A percentile compares a stretch with the other conserved stretches of the same genome.
Conservation (phyloP, 2,329 filamentous ascomycete species). For the Orbilia brochopaga region DNA sequence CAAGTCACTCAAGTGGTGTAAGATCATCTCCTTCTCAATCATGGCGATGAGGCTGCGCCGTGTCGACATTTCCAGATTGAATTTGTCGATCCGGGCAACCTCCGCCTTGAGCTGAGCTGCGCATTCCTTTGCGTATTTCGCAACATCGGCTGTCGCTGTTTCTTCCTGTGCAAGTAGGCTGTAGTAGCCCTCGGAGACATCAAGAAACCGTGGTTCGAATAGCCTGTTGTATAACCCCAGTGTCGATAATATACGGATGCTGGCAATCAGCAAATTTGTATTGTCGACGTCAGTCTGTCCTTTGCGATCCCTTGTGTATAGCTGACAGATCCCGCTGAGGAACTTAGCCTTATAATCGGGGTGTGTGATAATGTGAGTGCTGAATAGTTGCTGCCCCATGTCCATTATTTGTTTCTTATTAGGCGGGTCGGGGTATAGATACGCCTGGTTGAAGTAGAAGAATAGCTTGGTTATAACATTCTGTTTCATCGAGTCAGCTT, state of each 20-base stretch:
- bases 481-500: slow-evolving; percentile 59
- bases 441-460: slow-evolving; percentile 91
- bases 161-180: slow-evolving; percentile 71
- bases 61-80: slow-evolving; percentile 81
- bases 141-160: slow-evolving; percentile 68
- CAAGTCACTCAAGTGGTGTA: slow-evolving; percentile 70
- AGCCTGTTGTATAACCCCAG: slow-evolving; percentile 77
- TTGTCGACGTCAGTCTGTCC: slow-evolving; percentile 66
- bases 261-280: slow-evolving; percentile 70
- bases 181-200: slow-evolving; percentile 72
- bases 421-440: slow-evolving; percentile 76
- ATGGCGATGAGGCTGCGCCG: slow-evolving; percentile 75
- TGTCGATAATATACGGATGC: slow-evolving; percentile 83
- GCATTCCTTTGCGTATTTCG: slow-evolving; percentile 75
- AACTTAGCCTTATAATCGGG: slow-evolving; percentile 63
- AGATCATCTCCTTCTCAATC: slow-evolving; percentile 75
- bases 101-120: slow-evolving; percentile 74
- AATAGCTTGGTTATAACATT: slow-evolving; percentile 85
- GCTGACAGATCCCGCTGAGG: slow-evolving; percentile 74
- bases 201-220: slow-evolving; percentile 79
- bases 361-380: slow-evolving; percentile 66
- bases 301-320: slow-evolving; percentile 75
- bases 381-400: slow-evolving; percentile 77
- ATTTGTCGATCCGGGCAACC: slow-evolving; percentile 76
- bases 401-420: slow-evolving; percentile 74